Base-by-base conservation (phyloP, 176 grass and related monocot species). In the Oryza glaberrima region DNA sequence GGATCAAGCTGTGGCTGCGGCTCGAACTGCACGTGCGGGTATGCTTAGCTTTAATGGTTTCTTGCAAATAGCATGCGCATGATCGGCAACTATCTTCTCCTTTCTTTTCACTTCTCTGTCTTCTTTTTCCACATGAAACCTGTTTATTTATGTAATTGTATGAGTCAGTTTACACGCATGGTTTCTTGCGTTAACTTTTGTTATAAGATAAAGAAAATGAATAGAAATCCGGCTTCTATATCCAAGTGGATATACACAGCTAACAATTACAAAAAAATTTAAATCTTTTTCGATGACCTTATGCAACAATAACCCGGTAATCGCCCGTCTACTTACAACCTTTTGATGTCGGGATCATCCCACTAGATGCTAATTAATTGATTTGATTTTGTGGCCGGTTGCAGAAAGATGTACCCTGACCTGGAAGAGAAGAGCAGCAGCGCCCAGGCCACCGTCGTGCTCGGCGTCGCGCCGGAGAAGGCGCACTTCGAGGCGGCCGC, bases 341-440 rank as follows among this genome's bases (percentile, higher is more conserved):
- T 32, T 32, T 32, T 32, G 30, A 32, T 3, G 28, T 32, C 30
- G 2, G 30, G 30, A 32, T 32, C 30, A 32, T 32, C 30, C 30
- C 30, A 1, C 30, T 32, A 32, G 30, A 32, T 32, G 30, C 28
- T 28, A 28, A 2, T 30, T 32, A 32, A 32, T 48, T 51, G 30
- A 30, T 46, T 63, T 65, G 12, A 16, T 84, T 64, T 44, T 44
- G 8, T 11, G 58, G 19, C 4, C 3, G 28, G 48, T 25, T 78
- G 72, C 81, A 90, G 91, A 12, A 90, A 90, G 85, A 90, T 66
- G 88, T 83, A 90, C 69, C 85, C 79, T 80, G 91, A 93, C 63
- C 26, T 88, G 6, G 78, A 35, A 20, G 88, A 83, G 82, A 88
- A 86, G 91, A 80, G 12, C 51, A 40, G 20, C 25, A 48, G 43